These are phyloP conservation scores for Nelumbo lutea DNA, from an alignment of 164 flowering plant genomes.

Conservation along the genomic window DNA sequence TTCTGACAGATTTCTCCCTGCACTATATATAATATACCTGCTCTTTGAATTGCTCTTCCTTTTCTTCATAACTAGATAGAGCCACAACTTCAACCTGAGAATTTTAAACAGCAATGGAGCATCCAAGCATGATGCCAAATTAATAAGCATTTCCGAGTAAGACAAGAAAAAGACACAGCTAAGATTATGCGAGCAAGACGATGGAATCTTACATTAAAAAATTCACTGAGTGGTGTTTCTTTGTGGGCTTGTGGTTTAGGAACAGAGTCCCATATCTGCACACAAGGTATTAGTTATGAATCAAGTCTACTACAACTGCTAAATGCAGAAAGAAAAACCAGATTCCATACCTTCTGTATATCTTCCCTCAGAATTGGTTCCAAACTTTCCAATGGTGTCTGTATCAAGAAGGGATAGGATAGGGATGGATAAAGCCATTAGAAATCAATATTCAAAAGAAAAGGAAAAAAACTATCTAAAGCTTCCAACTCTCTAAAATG, in stretches of 20 bases:
- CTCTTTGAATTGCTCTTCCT: conserved; percentile 92
- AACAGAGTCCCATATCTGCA: conserved; percentile 96
- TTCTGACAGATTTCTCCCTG: background rate
- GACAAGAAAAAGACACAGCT: background rate
- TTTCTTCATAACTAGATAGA: conserved; percentile 92
- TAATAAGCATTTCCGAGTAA: background rate
- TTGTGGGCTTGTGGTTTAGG: conserved; percentile 85
- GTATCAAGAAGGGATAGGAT: conserved; percentile 11
- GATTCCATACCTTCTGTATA: conserved; percentile 68
- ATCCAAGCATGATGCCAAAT: background rate
- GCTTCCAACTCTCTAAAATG: background rate
- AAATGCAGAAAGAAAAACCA: conserved; percentile 3
- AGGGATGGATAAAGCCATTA: background rate
- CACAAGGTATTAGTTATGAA: conserved; percentile 8
- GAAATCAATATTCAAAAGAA: background rate
- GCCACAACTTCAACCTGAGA: conserved; percentile 93
- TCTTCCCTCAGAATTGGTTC: conserved; percentile 96
- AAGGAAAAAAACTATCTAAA: background rate
- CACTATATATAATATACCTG: conserved; percentile 49
- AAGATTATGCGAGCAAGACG: background rate
- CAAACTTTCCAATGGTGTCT: conserved; percentile 92
- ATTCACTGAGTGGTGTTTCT: conserved; percentile 89
- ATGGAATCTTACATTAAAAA: conserved; percentile 72
- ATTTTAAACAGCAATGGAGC: conserved; percentile 4
- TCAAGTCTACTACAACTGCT: background rate